Conservation (phyloP, 164 flowering plant species). For the Warburgia ugandensis region DNA sequence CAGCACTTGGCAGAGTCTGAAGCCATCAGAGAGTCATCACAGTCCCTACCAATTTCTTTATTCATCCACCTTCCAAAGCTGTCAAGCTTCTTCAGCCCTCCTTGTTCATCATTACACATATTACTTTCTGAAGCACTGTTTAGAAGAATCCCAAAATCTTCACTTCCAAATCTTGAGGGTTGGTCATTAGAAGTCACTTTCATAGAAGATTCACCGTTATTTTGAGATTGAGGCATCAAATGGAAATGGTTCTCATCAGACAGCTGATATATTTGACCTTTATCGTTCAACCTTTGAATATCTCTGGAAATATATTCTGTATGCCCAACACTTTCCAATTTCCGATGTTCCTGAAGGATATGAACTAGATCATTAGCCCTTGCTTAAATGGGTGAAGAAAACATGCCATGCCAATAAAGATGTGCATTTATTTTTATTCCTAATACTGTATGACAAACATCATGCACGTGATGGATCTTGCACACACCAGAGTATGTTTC, state of each 20-base stretch:
- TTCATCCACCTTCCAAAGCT: conserved; percentile 74
- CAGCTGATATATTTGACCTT: conserved; percentile 14
- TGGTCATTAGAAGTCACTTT: conserved; percentile 10
- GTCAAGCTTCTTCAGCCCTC: conserved; percentile 51
- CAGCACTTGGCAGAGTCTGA: conserved; percentile 55
- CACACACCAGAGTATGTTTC: too few relatives aligned
- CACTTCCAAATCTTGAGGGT: conserved; percentile 10
- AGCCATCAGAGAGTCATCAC: conserved; percentile 58
- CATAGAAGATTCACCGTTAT: conserved; percentile 10
- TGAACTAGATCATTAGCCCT: background rate
- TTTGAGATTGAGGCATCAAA: conserved; percentile 11
- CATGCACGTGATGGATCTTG: too few relatives aligned
- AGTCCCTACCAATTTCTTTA: conserved; percentile 56
- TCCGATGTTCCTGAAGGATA: conserved; percentile 13
- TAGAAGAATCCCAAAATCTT: background rate
- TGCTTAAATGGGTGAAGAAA: too few relatives aligned
- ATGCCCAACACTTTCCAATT: conserved; percentile 11
- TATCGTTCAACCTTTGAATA: background rate
- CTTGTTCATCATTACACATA: conserved; percentile 14
- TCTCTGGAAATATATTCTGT: conserved; percentile 6
- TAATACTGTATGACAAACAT: too few relatives aligned
- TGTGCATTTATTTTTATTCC: too few relatives aligned
- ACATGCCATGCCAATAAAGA: too few relatives aligned
- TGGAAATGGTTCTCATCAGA: conserved; percentile 16
- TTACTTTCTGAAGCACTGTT: conserved; percentile 13